phyloP scores from a whole-genome alignment of 169 alveolate genomes.

The Eimeria tenella region DNA sequence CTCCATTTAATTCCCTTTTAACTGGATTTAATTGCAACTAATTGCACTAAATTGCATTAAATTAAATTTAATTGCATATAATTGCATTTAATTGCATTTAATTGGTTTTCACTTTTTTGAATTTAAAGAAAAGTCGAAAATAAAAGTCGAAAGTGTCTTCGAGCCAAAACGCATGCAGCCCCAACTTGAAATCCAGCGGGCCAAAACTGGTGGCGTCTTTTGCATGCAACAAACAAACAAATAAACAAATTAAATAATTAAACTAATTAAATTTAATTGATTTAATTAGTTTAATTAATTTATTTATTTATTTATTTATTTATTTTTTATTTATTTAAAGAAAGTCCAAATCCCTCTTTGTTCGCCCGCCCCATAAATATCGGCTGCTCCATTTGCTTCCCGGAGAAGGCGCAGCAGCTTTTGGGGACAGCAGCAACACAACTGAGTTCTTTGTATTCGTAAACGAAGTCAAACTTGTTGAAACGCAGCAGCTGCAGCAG shows the following conservation, averaged over 20 bases:
- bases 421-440: neutral
- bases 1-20: too few species aligned
- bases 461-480: constrained; percentile 10
- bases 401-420: neutral
- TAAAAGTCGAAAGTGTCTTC: neutral
- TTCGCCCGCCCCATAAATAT: constrained; percentile 9
- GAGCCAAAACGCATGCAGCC: too few species aligned
- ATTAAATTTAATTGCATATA: too few species aligned
- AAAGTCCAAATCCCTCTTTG: constrained; percentile 1
- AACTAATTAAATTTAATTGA: too few species aligned
- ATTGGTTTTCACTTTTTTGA: too few species aligned
- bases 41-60: too few species aligned
- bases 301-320: too few species aligned
- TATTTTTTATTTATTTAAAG: neutral
- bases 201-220: neutral
- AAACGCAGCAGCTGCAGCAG: neutral
- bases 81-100: too few species aligned
- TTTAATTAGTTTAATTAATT: too few species aligned
- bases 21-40: too few species aligned
- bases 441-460: neutral
- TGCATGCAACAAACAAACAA: neutral
- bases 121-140: neutral
- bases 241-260: too few species aligned
- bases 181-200: too few species aligned
- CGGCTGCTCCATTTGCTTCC: constrained; percentile 7